phyloP scores from a whole-genome alignment of 257 asterid genomes.

The Solanum dulcamara region DNA sequence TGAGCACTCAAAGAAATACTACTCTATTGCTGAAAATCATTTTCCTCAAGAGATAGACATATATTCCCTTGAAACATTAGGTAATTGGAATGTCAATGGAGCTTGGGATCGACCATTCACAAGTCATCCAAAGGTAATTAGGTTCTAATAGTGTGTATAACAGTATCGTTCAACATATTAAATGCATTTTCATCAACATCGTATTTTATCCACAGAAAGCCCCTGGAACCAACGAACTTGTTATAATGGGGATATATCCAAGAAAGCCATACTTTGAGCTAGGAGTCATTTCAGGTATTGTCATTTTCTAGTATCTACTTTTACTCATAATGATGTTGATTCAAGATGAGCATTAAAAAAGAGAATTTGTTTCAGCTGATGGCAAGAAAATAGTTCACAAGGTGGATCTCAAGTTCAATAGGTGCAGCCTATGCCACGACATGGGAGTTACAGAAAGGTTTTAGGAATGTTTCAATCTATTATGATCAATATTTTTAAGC shows the following conservation, averaged over 20 bases:
- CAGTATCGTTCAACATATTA: background rate
- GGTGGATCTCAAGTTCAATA: slow-evolving; percentile 42
- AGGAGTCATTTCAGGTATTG: slow-evolving; percentile 59
- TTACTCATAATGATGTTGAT: background rate
- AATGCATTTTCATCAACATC: too few relatives aligned
- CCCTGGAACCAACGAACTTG: slow-evolving; percentile 54
- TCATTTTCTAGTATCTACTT: too few relatives aligned
- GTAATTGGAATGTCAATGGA: slow-evolving; percentile 39
- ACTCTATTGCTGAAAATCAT: slow-evolving; percentile 49
- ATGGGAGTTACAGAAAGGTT: slow-evolving; percentile 50
- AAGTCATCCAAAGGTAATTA: slow-evolving; percentile 59
- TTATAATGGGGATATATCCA: slow-evolving; percentile 40
- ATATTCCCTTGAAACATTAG: slow-evolving; percentile 26
- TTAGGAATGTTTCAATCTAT: background rate
- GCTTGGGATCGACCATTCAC: slow-evolving; percentile 63
- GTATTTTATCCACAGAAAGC: slow-evolving; percentile 27
- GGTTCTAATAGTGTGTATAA: background rate
- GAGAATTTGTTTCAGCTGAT: slow-evolving; percentile 28
- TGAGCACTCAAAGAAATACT: slow-evolving; percentile 57
- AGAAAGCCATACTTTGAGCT: slow-evolving; percentile 45
- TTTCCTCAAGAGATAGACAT: slow-evolving; percentile 51
- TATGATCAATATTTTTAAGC: background rate
- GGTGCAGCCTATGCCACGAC: slow-evolving; percentile 63
- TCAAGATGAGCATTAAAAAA: background rate
- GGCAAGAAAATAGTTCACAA: slow-evolving; percentile 45